A percentile compares a stretch with the other conserved stretches of the same genome.
Evolutionary conservation across 805 yeast genomes (phyloP).

Genomic region (Maudiozyma serrabonitensis): DNA sequence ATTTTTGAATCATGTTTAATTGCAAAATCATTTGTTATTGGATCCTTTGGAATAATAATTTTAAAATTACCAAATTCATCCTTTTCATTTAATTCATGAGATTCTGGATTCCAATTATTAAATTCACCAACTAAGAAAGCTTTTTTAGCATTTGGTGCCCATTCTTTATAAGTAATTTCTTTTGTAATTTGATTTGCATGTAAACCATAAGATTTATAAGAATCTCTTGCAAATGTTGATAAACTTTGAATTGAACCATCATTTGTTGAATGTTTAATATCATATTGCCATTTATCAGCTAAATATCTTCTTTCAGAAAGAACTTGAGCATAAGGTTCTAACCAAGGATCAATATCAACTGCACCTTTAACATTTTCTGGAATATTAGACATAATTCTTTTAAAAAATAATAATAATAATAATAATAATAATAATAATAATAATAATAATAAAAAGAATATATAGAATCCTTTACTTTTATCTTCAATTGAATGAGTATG

Average conservation of each 20-base stretch:
- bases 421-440: too few species aligned
- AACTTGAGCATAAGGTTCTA: constrained; percentile 65
- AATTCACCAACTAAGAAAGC: constrained; percentile 89
- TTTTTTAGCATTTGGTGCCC: constrained; percentile 77
- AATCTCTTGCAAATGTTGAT: constrained; percentile 53
- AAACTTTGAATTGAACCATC: constrained; percentile 56
- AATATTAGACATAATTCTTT: constrained; percentile 6
- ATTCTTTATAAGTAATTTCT: constrained; percentile 59
- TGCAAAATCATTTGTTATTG: constrained; percentile 35
- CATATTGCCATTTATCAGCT: constrained; percentile 54
- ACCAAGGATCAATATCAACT: constrained; percentile 75
- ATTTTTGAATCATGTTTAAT: constrained; percentile 77
- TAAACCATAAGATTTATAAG: constrained; percentile 70
- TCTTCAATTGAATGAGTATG: too few species aligned
- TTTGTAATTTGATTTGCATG: constrained; percentile 47
- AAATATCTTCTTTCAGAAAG: constrained; percentile 56
- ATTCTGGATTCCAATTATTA: constrained; percentile 63
- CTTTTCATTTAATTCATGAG: constrained; percentile 42
- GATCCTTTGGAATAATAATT: constrained; percentile 44
- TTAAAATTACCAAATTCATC: constrained; percentile 68
- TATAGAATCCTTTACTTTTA: too few species aligned
- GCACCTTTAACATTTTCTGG: constrained; percentile 44
- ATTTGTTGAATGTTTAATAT: constrained; percentile 31
- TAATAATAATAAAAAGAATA: too few species aligned
- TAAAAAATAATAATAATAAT: too few species aligned